Base-by-base conservation (phyloP, 257 asterid species). In the Solanum gandarillasii region DNA sequence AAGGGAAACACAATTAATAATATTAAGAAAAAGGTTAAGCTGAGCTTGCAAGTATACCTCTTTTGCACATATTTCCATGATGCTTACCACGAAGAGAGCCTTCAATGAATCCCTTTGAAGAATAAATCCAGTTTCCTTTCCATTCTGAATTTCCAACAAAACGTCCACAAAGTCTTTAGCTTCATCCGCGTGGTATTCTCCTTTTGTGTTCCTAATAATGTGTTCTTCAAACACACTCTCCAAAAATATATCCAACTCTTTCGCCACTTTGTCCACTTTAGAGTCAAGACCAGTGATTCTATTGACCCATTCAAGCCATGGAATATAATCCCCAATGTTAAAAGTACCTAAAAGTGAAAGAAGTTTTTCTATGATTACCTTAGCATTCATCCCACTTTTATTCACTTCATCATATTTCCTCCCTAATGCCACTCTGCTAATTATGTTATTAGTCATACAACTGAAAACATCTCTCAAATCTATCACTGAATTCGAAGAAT, bases 401-500 rank as follows among this genome's bases (percentile, higher is more conserved):
- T 67, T 87, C 90, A 0, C 92, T 9, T 90, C 86, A 2, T 87
- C 67, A 27, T 90, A 91, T 82, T 89, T 91, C 84, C 52, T 91
- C 43, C 96, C 95, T 4, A 92, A 39, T 1, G 92, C 91, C 72
- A 87, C 94, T 88, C 93, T 90, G 68, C 93, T 88, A 6, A 93
- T 9, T 1, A 94, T 84, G 20, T 90, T 91, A 14, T 88, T 88
- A 0, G 95, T 90, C 16, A 92, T 20, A 0, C 83, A 29, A 9
- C 23, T 23, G 6, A 94, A 13, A 13, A 38, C n/a, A 1, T 91
- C 93, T 39, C 87, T 90, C 76, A 93, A 84, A 58, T 94, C 85
- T 2, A 94, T 75, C 38, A 14, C 39, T 32, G 87, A 9, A 32
- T 16, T 43, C n/a, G 75, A 79, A 8, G 48, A 70, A n/a, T 75